Evolutionary conservation across 192 early-diverging fungal genomes (phyloP), one percentile per base, ranked within the genome.

Genomic region (Podila verticillata): DNA sequence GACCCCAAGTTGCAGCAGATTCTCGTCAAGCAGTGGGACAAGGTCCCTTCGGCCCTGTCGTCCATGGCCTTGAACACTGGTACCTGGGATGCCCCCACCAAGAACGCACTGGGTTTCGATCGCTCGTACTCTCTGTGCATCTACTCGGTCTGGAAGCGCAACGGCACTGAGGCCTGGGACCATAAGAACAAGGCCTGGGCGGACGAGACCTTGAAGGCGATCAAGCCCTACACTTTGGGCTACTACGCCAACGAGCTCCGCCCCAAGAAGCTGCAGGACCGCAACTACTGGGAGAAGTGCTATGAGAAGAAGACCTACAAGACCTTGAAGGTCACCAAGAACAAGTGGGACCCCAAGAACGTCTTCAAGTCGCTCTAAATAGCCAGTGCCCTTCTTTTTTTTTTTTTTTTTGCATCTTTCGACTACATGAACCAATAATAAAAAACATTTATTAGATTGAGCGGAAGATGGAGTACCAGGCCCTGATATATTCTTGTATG

Each of bases 71-170:
- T 80, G 19, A 80, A 80, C 77, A 80, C 77, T 2, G 77, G 77
- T 65, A 80, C 77, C 57, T 80, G 77, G 77, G 70, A 80, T 59
- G 58, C 77, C 20, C 77, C 70, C 56, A 80, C 77, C 31, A 31
- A 48, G n/a, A 69, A 32, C 51, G 72, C 80, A 24, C 56, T 82
- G 2, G 80, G 71, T 2, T 73, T 63, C 28, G 80, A 74, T 24
- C 72, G 67, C 63, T 82, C 77, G 1, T 80, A 80, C 70, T 72
- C 77, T 0, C 59, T 80, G 29, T 72, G 70, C 44, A 64, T 80
- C 30, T 80, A 80, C 70, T 80, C 77, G 20, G 68, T 70, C 61
- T 80, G 77, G 77, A 80, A 80, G 65, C 77, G 77, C 29, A 80
- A 80, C 48, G 77, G 77, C 5, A 72, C 70, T 31, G 70, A 70